Conservation (phyloP, 139 green algal genomes). For the Coelastrella sp. region DNA sequence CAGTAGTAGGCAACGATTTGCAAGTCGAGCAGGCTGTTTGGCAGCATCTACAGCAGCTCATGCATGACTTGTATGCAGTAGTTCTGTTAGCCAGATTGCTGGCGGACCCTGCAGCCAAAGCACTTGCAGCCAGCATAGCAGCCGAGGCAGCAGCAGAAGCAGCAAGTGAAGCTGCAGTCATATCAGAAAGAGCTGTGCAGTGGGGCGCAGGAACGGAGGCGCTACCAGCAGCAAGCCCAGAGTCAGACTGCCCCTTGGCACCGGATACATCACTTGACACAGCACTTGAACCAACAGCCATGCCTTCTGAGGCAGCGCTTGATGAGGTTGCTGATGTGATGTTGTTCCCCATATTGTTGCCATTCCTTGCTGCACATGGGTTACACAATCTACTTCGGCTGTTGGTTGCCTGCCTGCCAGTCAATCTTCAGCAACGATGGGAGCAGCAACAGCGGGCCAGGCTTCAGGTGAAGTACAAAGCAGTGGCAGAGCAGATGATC, state of each 20-base stretch:
- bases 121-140: background rate
- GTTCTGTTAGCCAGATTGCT: background rate
- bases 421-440: constrained; percentile 6
- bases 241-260: too few relatives aligned
- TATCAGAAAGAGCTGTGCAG: too few relatives aligned
- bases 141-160: background rate
- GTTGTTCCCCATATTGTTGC: constrained; percentile 33
- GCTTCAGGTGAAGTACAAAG: background rate
- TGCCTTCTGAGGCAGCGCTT: background rate
- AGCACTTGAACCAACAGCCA: background rate
- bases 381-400: constrained; percentile 26
- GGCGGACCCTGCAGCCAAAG: background rate
- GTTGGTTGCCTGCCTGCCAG: constrained; percentile 14
- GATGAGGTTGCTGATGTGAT: background rate
- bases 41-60: background rate
- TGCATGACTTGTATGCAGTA: background rate
- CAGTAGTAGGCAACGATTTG: background rate
- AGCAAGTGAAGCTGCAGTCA: background rate
- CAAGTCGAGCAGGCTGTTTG: background rate
- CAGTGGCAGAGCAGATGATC: background rate
- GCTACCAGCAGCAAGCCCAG: too few relatives aligned
- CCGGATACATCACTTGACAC: background rate
- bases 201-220: too few relatives aligned
- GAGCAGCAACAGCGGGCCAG: constrained; percentile 9
- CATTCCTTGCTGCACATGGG: constrained; percentile 12